phyloP scores from a whole-genome alignment of 2,329 filamentous ascomycete genomes.

The Dactylella cylindrospora region DNA sequence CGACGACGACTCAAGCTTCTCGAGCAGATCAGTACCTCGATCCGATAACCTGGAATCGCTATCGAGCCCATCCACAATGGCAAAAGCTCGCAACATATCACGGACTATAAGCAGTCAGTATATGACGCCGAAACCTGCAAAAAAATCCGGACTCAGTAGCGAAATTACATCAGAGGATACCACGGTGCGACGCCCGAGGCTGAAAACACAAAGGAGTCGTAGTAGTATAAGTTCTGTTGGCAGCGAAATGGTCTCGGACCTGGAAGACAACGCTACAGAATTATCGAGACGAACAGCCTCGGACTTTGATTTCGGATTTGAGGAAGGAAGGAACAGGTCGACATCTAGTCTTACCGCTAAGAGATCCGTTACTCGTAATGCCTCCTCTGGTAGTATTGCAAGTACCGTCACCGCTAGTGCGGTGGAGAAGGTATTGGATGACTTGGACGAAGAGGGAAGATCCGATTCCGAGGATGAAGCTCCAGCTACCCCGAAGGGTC shows the following conservation, averaged over 20 bases:
- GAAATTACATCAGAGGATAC: slow-evolving; percentile 26
- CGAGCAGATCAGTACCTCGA: slow-evolving; percentile 14
- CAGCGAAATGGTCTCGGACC: slow-evolving; percentile 28
- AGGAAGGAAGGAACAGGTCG: slow-evolving; percentile 50
- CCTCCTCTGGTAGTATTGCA: slow-evolving; percentile 16
- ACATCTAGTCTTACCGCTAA: slow-evolving; percentile 51
- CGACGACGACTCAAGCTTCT: slow-evolving; percentile 25
- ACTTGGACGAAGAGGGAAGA: slow-evolving; percentile 38
- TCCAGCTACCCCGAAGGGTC: slow-evolving; percentile 68
- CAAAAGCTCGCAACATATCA: slow-evolving; percentile 36
- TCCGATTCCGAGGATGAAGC: slow-evolving; percentile 54
- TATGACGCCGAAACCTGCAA: slow-evolving; percentile 24
- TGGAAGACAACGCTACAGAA: slow-evolving; percentile 29
- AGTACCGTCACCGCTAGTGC: slow-evolving; percentile 26
- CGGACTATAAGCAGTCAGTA: slow-evolving; percentile 41
- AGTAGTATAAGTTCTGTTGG: slow-evolving; percentile 41
- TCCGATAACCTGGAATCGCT: slow-evolving; percentile 40
- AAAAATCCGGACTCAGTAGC: slow-evolving; percentile 34
- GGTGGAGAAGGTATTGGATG: slow-evolving; percentile 37
- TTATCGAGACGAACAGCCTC: slow-evolving; percentile 4
- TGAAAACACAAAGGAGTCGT: slow-evolving; percentile 34
- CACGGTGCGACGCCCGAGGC: slow-evolving; percentile 17
- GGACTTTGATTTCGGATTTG: slow-evolving; percentile 41
- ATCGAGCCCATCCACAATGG: slow-evolving; percentile 39
- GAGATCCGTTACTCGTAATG: slow-evolving; percentile 19